Percentiles rank a stretch among this genome's conserved stretches.
phyloP scores from a whole-genome alignment of 2,329 filamentous ascomycete genomes.

The Monilinia laxa region DNA sequence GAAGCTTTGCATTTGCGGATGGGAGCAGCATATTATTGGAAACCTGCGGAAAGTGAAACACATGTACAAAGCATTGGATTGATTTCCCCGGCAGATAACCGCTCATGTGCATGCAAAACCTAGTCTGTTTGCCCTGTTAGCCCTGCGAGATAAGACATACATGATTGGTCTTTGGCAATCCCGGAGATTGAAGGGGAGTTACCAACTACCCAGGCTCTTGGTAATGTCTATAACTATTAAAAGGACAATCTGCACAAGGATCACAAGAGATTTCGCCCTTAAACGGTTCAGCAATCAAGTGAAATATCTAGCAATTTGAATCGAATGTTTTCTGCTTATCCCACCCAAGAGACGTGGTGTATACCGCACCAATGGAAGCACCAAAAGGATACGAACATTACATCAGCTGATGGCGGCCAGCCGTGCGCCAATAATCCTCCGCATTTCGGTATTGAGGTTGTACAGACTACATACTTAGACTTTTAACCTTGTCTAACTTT shows the following conservation, averaged over 20 bases:
- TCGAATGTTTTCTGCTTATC: neutral
- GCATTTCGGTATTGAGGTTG: slow-evolving; percentile 1
- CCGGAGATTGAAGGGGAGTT: too few relatives aligned
- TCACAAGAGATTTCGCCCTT: neutral
- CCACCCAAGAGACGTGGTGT: slow-evolving; percentile 1
- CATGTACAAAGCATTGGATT: too few relatives aligned
- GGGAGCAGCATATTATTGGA: too few relatives aligned
- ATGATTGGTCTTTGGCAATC: too few relatives aligned
- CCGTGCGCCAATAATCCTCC: neutral
- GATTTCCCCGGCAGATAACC: too few relatives aligned
- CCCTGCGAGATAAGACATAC: too few relatives aligned
- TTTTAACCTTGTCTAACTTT: neutral
- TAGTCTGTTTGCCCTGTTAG: too few relatives aligned
- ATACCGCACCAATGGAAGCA: neutral
- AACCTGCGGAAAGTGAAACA: too few relatives aligned
- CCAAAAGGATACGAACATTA: neutral
- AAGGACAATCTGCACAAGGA: slow-evolving; percentile 6
- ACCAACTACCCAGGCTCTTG: neutral
- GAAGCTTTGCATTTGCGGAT: too few relatives aligned
- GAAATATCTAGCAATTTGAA: neutral
- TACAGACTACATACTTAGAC: neutral
- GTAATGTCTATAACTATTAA: neutral
- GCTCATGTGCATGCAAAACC: too few relatives aligned
- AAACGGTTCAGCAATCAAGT: neutral
- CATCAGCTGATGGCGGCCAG: slow-evolving; percentile 10